phyloP scores from a whole-genome alignment of 2,329 filamentous ascomycete genomes.

The Pseudonectria buxi region DNA sequence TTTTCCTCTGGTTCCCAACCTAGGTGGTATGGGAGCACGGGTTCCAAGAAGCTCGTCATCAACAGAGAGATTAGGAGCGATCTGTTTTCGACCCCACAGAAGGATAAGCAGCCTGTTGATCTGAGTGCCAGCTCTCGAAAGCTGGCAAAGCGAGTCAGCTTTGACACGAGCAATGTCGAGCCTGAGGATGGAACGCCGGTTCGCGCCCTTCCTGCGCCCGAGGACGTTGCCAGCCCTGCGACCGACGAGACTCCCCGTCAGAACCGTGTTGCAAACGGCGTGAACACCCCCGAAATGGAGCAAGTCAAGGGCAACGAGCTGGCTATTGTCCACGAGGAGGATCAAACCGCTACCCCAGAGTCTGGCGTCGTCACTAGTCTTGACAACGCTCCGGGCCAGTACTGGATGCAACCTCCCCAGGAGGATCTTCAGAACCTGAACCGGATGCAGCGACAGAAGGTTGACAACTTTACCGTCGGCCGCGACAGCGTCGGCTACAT shows the following conservation, averaged over 20 bases:
- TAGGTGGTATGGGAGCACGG: conserved; percentile 59
- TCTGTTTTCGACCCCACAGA: conserved; percentile 55
- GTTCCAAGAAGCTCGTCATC: conserved; percentile 86
- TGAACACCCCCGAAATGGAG: conserved; percentile 56
- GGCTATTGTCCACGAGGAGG: conserved; percentile 70
- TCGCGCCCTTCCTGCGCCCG: conserved; percentile 30
- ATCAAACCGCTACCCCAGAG: conserved; percentile 27
- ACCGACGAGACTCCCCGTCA: conserved; percentile 39
- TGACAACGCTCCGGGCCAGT: conserved; percentile 59
- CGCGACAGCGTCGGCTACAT: conserved; percentile 76
- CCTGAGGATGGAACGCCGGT: conserved; percentile 28
- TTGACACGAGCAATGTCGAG: conserved; percentile 59
- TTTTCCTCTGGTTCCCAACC: conserved; percentile 64
- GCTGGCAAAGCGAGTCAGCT: conserved; percentile 83
- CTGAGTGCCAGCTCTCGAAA: conserved; percentile 40
- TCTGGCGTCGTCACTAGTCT: conserved; percentile 16
- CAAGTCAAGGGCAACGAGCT: conserved; percentile 70
- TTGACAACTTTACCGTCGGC: conserved; percentile 73
- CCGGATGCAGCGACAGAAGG: conserved; percentile 66
- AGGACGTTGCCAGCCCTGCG: conserved; percentile 23
- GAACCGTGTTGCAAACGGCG: conserved; percentile 40
- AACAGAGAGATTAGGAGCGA: conserved; percentile 78
- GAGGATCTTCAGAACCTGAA: conserved; percentile 75
- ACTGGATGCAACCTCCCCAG: conserved; percentile 77
- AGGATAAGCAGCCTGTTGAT: conserved; percentile 39